Evolutionary conservation across 192 early-diverging fungal genomes (phyloP), one percentile per base, ranked within the genome.

Genomic region (Podila epicladia): DNA sequence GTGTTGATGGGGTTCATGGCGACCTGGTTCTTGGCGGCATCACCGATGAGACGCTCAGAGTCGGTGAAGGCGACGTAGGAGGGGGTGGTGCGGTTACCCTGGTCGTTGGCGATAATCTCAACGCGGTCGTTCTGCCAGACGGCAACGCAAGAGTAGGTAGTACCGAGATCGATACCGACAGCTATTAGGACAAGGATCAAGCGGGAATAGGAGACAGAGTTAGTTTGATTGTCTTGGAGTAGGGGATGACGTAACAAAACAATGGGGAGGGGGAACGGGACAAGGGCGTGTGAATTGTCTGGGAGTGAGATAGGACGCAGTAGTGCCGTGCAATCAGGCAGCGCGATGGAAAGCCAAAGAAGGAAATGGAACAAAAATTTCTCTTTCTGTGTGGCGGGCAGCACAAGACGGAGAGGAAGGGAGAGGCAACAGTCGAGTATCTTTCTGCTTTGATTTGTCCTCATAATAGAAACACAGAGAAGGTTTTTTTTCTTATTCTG

Each of bases 1-100:
- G 97, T 99, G 91, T 98, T 98, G 89, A 92, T 85, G 68, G 97
- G 97, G 92, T 98, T 98, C 95, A 96, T 96, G 74, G 97, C 95
- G 73, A 94, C 94, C 91, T 97, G 95, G 89, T 98, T 99, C 93
- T 98, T 99, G 82, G 97, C 97, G 72, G 97, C 95, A 87, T 99
- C 97, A 84, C 97, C 97, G 79, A 99, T 97, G 72, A 99, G 92
- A 88, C 97, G 97, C 92, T 99, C 97, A 75, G 90, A 84, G 90
- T 97, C 97, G 65, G 95, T 95, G 89, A 99, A 99, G 58, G 82
- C 96, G 68, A 99, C 97, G 73, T 97, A 98, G 71, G 96, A 97
- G 62, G 97, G 97, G 62, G 96, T 99, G 69, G 95, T 99, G 75
- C 97, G 94, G 92, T 97, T 96, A 85, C 97, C 97, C 90, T 99